phyloP scores from a whole-genome alignment of 169 alveolate species.

The Neospora caninum region DNA sequence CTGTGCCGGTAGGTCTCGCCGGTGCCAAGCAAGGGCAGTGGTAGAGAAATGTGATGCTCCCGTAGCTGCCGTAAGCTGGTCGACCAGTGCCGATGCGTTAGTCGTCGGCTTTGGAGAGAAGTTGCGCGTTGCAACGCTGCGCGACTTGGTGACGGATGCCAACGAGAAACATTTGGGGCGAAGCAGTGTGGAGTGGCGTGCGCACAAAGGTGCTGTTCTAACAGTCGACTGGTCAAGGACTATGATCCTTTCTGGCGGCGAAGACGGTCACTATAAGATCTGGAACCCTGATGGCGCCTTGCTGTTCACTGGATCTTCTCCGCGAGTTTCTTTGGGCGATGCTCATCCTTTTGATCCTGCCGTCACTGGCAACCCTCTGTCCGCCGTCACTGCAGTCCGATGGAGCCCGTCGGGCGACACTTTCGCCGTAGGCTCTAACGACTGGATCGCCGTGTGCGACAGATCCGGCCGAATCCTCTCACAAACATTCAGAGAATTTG shows the following conservation, averaged over 20 bases:
- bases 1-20: background rate
- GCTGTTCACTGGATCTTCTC: background rate
- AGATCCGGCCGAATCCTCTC: background rate
- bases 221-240: background rate
- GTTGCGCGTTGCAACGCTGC: background rate
- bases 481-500: background rate
- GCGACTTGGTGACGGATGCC: background rate
- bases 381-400: background rate
- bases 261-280: constrained; percentile 12
- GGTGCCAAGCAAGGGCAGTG: background rate
- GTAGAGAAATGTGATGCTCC: constrained; percentile 5
- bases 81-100: background rate
- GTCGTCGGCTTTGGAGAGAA: background rate
- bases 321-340: background rate
- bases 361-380: background rate
- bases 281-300: background rate
- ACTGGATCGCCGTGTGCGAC: constrained; percentile 26
- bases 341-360: background rate
- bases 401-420: constrained; percentile 7
- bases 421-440: constrained; percentile 3
- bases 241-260: constrained; percentile 9
- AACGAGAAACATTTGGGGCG: background rate
- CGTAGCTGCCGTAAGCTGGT: background rate
- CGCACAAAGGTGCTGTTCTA: background rate
- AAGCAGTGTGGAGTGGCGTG: background rate